Evolutionary conservation across 2,329 filamentous ascomycete species (phyloP), one percentile per base, ranked within the genome.

Genomic region (Ascochyta fabae): DNA sequence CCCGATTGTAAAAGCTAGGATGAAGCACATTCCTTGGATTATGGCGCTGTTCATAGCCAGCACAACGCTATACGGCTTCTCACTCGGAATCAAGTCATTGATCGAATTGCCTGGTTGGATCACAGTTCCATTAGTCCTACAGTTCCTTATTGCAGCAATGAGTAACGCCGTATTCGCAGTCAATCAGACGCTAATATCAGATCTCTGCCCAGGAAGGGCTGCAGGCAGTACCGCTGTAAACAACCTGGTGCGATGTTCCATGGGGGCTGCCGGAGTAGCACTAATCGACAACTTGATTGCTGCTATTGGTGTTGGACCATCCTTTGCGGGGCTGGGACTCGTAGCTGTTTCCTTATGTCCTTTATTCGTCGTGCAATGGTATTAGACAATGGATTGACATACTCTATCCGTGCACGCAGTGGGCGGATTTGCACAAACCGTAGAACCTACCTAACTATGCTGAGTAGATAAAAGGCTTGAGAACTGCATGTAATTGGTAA

Each of bases 181-280:
- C 40, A 78, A 88, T n/a, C 85, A 83, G 62, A 86, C 85, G 0
- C 74, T 90, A 6, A 79, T 88, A 13, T 83, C 89, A 1, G 87
- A 90, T 59, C 72, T 89, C 2, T 85, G 86, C 58, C 85, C 86
- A 0, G 75, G 83, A 23, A 81, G 83, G 1, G 85, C 86, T 0
- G 85, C 85, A 0, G 88, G 86, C 0, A 84, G 83, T 0, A 86
- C 86, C 1, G 86, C 86, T 0, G 84, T 86, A 0, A 87, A 86
- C 59, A 89, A 89, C 58, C 73, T 90, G 3, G 80, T 84, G 4
- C 76, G 86, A n/a, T 89, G 86, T 66, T 71, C 86, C 16, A 73
- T 86, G 38, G 86, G 85, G 23, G 87, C 87, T 0, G 81, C 77
- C 1, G 82, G 81, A 3, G 86, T 85, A 22, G 84, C 84, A 0